A percentile compares a stretch with the other conserved stretches of the same genome.
Evolutionary conservation across 495 filamentous ascomycete genomes (phyloP).

Genomic region (Talaromyces liani): DNA sequence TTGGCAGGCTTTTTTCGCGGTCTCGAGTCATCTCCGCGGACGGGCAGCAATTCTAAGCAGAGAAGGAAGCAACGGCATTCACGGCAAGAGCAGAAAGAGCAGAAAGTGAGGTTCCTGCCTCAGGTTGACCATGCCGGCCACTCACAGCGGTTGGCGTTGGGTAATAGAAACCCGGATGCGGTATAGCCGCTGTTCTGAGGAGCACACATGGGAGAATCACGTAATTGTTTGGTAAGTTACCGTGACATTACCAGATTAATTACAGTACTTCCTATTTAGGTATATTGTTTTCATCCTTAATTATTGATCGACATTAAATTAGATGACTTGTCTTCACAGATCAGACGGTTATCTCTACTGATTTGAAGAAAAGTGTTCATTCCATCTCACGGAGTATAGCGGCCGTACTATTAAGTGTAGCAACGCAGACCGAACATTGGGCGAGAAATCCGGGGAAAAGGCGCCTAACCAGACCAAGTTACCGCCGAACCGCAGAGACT

Average conservation of each 20-base stretch:
- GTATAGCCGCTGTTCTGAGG: slow-evolving; percentile 13
- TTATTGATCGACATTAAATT: not conserved
- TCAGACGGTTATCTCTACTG: not conserved
- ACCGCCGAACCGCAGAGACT: not conserved
- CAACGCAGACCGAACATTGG: not conserved
- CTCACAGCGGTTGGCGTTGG: slow-evolving; percentile 17
- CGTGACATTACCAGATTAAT: not conserved
- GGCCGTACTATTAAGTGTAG: not conserved
- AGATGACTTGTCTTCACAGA: not conserved
- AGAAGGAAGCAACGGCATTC: not conserved
- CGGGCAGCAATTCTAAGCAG: not conserved
- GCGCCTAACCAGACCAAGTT: not conserved
- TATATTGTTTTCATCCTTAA: no score
- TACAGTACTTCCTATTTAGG: not conserved
- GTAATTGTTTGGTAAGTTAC: not conserved
- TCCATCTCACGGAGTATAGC: not conserved
- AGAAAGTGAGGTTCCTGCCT: slow-evolving; percentile 15
- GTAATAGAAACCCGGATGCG: slow-evolving; percentile 33
- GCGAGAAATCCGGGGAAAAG: not conserved
- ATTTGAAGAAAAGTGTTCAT: not conserved
- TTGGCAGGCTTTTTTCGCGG: not conserved
- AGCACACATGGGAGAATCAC: not conserved
- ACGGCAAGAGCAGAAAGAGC: not conserved
- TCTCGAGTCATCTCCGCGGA: slow-evolving; percentile 8
- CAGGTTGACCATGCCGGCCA: slow-evolving; percentile 15